These are phyloP conservation scores for Salix suchowensis DNA, from an alignment of 345 rosid genomes.

Conservation along the genomic window DNA sequence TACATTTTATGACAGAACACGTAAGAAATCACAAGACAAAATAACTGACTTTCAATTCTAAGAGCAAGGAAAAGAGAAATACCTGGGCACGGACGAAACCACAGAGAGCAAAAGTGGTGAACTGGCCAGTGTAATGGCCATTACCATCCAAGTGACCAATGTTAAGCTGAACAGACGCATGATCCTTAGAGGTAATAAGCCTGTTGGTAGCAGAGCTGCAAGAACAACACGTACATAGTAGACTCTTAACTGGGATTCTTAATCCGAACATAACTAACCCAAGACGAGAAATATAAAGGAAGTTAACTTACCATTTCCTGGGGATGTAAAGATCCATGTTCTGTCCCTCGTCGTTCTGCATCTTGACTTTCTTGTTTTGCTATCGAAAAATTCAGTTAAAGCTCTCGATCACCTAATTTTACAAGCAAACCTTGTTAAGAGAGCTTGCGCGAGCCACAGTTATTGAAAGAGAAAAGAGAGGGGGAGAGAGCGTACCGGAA, in stretches of 20 bases:
- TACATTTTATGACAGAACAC: not conserved
- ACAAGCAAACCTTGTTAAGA: not conserved
- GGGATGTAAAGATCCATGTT: slow-evolving; percentile 88
- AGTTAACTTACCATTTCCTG: slow-evolving; percentile 62
- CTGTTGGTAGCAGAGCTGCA: slow-evolving; percentile 71
- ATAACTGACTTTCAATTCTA: not conserved
- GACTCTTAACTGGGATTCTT: not conserved
- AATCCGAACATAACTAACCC: not conserved
- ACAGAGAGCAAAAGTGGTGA: slow-evolving; percentile 53
- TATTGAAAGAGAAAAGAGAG: not conserved
- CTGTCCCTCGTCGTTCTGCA: slow-evolving; percentile 96
- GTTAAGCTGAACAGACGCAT: slow-evolving; percentile 66
- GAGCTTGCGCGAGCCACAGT: not conserved
- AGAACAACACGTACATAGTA: not conserved
- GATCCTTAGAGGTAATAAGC: slow-evolving; percentile 69
- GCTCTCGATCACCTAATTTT: not conserved
- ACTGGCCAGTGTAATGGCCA: slow-evolving; percentile 48
- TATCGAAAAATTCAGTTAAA: not conserved
- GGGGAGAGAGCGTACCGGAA: not conserved
- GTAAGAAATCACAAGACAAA: not conserved
- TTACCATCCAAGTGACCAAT: slow-evolving; percentile 57
- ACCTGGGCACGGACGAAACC: slow-evolving; percentile 75
- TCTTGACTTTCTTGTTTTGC: slow-evolving; percentile 31
- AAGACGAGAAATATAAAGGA: not conserved
- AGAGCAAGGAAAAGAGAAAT: not conserved